A percentile compares a stretch with the other conserved stretches of the same genome.
These are phyloP conservation scores for Emmonsiellopsis sp. DNA, from an alignment of 2,329 filamentous ascomycete species.

Conservation along the genomic window DNA sequence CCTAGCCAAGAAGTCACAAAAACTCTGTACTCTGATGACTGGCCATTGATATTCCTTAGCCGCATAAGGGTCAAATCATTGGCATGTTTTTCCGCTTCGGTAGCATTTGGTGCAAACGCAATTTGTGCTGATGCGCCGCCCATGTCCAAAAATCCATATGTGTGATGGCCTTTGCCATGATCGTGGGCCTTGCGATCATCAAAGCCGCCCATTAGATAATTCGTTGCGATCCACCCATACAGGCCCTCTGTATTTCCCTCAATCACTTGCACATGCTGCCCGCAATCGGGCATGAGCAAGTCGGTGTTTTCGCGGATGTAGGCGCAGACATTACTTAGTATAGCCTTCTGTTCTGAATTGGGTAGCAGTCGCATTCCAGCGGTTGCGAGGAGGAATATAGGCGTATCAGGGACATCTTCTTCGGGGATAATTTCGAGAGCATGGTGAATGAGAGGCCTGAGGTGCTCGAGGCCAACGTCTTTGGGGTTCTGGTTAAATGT, in stretches of 20 bases:
- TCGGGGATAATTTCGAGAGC: conserved; percentile 68
- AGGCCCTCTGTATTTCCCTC: conserved; percentile 89
- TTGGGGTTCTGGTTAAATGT: conserved; percentile 72
- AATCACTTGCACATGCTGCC: conserved; percentile 84
- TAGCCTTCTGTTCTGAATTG: conserved; percentile 57
- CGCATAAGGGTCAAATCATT: conserved; percentile 81
- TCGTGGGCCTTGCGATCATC: conserved; percentile 63
- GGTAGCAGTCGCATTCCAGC: conserved; percentile 87
- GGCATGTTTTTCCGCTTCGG: conserved; percentile 80
- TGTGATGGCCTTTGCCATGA: conserved; percentile 82
- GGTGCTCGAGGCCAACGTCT: conserved; percentile 69
- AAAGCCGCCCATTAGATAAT: conserved; percentile 88
- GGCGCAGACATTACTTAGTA: conserved; percentile 70
- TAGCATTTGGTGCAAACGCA: conserved; percentile 88
- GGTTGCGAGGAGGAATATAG: conserved; percentile 89
- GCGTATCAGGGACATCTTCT: conserved; percentile 70
- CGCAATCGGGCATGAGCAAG: conserved; percentile 85
- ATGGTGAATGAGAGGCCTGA: conserved; percentile 70
- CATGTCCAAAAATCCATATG: conserved; percentile 98
- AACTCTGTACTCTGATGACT: conserved; percentile 69
- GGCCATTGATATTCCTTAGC: conserved; percentile 72
- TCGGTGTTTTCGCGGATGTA: conserved; percentile 68
- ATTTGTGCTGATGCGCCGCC: conserved; percentile 96
- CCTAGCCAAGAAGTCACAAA: conserved; percentile 97
- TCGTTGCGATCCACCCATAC: conserved; percentile 95